Evolutionary conservation across 371 early-diverging fungal genomes (phyloP), one percentile per base, ranked within the genome.

Genomic region (Blakeslea trispora): DNA sequence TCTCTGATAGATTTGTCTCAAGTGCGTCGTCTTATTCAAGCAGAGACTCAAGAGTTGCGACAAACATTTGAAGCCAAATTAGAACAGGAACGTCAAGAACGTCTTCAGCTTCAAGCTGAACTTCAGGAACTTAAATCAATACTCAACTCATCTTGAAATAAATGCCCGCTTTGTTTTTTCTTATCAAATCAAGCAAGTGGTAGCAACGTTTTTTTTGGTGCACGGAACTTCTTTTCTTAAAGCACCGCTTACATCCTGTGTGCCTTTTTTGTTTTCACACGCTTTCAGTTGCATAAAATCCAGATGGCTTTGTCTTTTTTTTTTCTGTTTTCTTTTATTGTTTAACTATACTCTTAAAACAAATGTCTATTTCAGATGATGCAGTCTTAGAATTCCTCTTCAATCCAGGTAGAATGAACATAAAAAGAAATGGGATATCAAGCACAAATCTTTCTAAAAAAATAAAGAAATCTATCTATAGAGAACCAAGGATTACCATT

Each of bases 331-430:
- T 21, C 9, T 13, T 44, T 46, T 32, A 37, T 13, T 44, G 34
- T 22, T 22, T 18, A 34, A 53, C 28, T 24, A 59, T n/a, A n/a
- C n/a, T n/a, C n/a, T n/a, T n/a, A n/a, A n/a, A n/a, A n/a, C n/a
- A n/a, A n/a, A n/a, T 54, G 55, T 39, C 54, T 15, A n/a, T 63
- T 21, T 65, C 74, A 3, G 78, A 78, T 48, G 75, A 78, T 49
- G 73, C 78, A 31, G 57, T 78, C 13, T 62, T 78, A 39, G 78
- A 78, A 53, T 64, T 72, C 17, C 68, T 78, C 21, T 78, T 78
- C 31, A 78, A 74, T 40, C 78, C 78, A 53, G 78, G 77, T 66
- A 65, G 61, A 21, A 35, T 17, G 3, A 10, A 28, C 11, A 37
- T 34, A 11, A 55, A 15, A 5, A 32, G 4, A 5, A 10, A 11